Conservation (phyloP, 495 filamentous ascomycete genomes). For the Aspergillus baeticus region DNA sequence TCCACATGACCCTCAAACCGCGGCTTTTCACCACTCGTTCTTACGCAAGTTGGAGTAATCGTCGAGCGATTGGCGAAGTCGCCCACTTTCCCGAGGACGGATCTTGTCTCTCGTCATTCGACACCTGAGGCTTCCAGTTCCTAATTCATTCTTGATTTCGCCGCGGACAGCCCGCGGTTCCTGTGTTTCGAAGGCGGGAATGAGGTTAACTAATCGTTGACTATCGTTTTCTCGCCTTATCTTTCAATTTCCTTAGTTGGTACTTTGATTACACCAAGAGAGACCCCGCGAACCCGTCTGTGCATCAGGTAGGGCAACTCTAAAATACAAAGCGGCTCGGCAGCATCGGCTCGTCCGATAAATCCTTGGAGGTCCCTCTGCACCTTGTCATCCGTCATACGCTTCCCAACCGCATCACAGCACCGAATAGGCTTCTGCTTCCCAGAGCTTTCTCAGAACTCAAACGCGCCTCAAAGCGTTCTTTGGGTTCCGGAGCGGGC, state of each 20-base stretch:
- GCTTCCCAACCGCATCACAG: slow-evolving; percentile 3
- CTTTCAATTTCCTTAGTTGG: slow-evolving; percentile 5
- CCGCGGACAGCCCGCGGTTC: not conserved
- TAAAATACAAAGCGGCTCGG: slow-evolving; percentile 29
- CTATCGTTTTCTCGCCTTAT: not conserved
- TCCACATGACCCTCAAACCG: not conserved
- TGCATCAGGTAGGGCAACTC: slow-evolving; percentile 37
- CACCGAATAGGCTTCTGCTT: not conserved
- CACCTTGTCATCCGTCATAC: not conserved
- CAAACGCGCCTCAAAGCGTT: slow-evolving; percentile 20
- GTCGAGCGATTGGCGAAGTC: slow-evolving; percentile 3
- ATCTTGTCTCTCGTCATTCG: not conserved
- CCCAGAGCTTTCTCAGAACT: not conserved
- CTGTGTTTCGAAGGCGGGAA: not conserved
- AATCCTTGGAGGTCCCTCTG: slow-evolving; percentile 14
- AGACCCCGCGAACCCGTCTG: slow-evolving; percentile 33
- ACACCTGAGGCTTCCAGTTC: slow-evolving; percentile 8
- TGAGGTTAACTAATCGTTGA: slow-evolving; percentile 18
- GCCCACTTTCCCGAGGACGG: not conserved
- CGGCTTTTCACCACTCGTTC: not conserved
- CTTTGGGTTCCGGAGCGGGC: slow-evolving; percentile 47
- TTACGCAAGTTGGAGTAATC: not conserved
- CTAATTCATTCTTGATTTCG: not conserved
- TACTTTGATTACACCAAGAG: slow-evolving; percentile 18
- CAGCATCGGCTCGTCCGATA: slow-evolving; percentile 30